Evolutionary conservation across 352 stramenopile species (phyloP).

Genomic region (Phytophthora lateralis): DNA sequence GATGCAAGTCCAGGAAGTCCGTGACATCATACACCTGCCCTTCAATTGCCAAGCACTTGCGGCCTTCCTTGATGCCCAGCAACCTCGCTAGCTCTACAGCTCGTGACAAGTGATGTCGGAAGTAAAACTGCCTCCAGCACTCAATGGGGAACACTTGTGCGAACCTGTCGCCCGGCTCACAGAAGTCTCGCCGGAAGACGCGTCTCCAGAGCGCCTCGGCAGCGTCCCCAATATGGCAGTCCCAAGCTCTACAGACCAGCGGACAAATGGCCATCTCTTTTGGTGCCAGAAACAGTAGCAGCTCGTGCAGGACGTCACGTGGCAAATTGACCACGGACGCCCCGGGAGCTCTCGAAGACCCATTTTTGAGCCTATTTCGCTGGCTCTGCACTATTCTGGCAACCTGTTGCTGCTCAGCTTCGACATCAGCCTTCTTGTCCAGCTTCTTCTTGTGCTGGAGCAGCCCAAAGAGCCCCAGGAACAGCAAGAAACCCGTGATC

Average conservation of each 20-base stretch:
- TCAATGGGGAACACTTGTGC: slow-evolving; percentile 52
- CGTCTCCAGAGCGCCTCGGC: slow-evolving; percentile 53
- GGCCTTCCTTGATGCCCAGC: slow-evolving; percentile 40
- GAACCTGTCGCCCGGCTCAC: slow-evolving; percentile 57
- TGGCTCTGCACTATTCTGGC: slow-evolving; percentile 23
- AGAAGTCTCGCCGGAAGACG: slow-evolving; percentile 63
- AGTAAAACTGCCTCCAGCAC: slow-evolving; percentile 76
- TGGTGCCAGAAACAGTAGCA: slow-evolving; percentile 57
- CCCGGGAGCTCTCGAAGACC: background rate
- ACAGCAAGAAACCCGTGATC: slow-evolving; percentile 64
- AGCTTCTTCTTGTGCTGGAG: slow-evolving; percentile 59
- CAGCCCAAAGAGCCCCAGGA: slow-evolving; percentile 63
- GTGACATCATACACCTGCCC: slow-evolving; percentile 73
- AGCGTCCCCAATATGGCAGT: slow-evolving; percentile 33
- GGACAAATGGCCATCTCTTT: slow-evolving; percentile 52
- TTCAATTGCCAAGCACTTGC: slow-evolving; percentile 69
- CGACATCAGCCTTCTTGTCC: slow-evolving; percentile 19
- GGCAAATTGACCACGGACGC: slow-evolving; percentile 34
- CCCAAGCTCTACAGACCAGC: slow-evolving; percentile 51
- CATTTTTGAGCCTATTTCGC: slow-evolving; percentile 17
- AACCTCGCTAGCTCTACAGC: slow-evolving; percentile 67
- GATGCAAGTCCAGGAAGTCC: slow-evolving; percentile 68
- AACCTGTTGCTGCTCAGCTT: slow-evolving; percentile 31
- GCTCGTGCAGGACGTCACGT: slow-evolving; percentile 50
- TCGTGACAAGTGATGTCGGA: slow-evolving; percentile 66